Evolutionary conservation across 1,284 basidiomycete species (phyloP).

Genomic region (Bothia castanella): DNA sequence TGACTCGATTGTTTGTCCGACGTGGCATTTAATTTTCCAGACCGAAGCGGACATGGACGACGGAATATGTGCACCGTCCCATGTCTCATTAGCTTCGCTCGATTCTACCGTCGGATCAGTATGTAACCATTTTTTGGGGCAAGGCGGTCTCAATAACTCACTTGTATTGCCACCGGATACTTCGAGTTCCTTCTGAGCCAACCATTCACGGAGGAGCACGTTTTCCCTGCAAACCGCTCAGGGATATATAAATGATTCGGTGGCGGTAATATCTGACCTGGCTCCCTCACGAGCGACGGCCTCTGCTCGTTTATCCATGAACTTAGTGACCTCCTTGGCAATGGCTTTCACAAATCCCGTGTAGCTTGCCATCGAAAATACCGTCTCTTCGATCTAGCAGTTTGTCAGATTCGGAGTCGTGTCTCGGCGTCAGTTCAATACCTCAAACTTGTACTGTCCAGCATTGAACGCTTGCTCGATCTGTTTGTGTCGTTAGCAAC

Average conservation of each 20-base stretch:
- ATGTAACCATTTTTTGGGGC: not conserved
- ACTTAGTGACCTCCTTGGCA: constrained; percentile 40
- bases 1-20: constrained; percentile 45
- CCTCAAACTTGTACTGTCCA: constrained; percentile 57
- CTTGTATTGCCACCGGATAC: constrained; percentile 6
- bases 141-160: not conserved
- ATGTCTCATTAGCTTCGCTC: constrained; percentile 21
- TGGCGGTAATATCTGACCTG: constrained; percentile 31
- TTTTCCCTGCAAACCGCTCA: constrained; percentile 17
- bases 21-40: constrained; percentile 51
- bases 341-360: constrained; percentile 43
- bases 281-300: constrained; percentile 40
- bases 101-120: not conserved
- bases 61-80: constrained; percentile 18
- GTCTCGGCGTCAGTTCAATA: constrained; percentile 16
- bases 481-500: constrained; percentile 28
- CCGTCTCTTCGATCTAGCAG: constrained; percentile 43
- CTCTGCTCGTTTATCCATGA: constrained; percentile 39
- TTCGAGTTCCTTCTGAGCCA: constrained; percentile 20
- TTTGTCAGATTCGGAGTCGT: not conserved
- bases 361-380: constrained; percentile 56
- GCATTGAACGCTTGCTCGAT: constrained; percentile 57
- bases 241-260: not conserved
- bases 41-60: constrained; percentile 52
- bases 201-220: constrained; percentile 24